A percentile compares a stretch with the other conserved stretches of the same genome.
These are phyloP conservation scores for Populus ilicifolia DNA, from an alignment of 345 rosid species.

Conservation along the genomic window DNA sequence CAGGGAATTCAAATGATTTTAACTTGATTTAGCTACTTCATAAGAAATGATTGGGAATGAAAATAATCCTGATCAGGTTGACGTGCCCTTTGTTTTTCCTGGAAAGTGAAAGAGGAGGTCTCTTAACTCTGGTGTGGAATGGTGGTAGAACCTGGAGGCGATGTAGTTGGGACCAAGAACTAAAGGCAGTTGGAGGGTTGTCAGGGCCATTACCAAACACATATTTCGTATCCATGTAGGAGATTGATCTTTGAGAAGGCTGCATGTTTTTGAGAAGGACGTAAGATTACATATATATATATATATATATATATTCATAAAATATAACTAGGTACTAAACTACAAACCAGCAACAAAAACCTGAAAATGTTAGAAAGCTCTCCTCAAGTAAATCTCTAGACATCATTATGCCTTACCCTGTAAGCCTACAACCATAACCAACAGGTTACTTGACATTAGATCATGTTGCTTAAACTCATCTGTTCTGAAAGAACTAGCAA, in stretches of 20 bases:
- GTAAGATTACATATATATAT: not conserved
- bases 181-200: slow-evolving; percentile 20
- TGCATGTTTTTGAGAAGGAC: not conserved
- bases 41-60: not conserved
- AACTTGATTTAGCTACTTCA: not conserved
- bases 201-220: slow-evolving; percentile 20
- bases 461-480: not conserved
- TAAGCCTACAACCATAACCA: not conserved
- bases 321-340: not conserved
- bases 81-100: not conserved
- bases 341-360: not conserved
- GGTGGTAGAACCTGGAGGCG: slow-evolving; percentile 31
- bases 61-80: not conserved
- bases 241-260: not conserved
- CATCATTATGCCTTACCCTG: not conserved
- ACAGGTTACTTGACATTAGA: not conserved
- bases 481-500: not conserved
- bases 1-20: no score
- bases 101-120: not conserved
- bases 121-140: slow-evolving; percentile 45
- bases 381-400: not conserved
- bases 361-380: not conserved
- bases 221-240: slow-evolving; percentile 25
- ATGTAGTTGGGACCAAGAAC: slow-evolving; percentile 25
- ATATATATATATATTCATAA: no score